Evolutionary conservation across 306 rosid genomes (phyloP), one percentile per base, ranked within the genome.

Genomic region (Astragalus membranaceus): DNA sequence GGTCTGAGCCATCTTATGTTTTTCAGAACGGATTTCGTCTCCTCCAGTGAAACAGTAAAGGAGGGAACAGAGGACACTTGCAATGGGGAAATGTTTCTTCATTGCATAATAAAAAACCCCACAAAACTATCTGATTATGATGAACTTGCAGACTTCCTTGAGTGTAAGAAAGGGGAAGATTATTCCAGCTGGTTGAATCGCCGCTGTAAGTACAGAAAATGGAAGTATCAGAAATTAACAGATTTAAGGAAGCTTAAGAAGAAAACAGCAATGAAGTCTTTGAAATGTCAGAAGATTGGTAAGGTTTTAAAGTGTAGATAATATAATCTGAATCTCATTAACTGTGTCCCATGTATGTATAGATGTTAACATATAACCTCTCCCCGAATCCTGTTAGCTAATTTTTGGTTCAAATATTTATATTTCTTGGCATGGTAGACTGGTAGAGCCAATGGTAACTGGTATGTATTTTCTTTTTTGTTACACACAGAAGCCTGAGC

Each of bases 91-190:
- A 46, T 68, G 10, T 87, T 71, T 66, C 89, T 94, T 26, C 72
- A 84, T 49, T 85, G 92, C 78, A 5, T 80, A 20, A 12, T 80
- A 8, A 52, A 23, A 43, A 44, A 50, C 69, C n/a, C 83, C 33
- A 1, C 12, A 47, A 43, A 1, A 0, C n/a, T 67, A 60, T 66
- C 85, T 3, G 85, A 88, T 35, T 76, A 73, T 58, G 88, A 43
- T 32, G 97, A 87, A 62, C 81, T 90, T 60, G 83, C 76, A 5
- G 90, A 87, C 79, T 90, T 87, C 64, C 33, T 90, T 3, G 89
- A 70, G 66, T 90, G 90, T 67, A 65, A 75, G 78, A 65, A 35
- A 29, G 85, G 85, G 52, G 88, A 83, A 76, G 82, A 90, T 81
- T 94, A 94, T 65, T 20, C 58, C 57, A 53, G 46, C 26, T 94